These are phyloP conservation scores for Dentipellis fragilis DNA, from an alignment of 768 basidiomycete species.

Conservation along the genomic window DNA sequence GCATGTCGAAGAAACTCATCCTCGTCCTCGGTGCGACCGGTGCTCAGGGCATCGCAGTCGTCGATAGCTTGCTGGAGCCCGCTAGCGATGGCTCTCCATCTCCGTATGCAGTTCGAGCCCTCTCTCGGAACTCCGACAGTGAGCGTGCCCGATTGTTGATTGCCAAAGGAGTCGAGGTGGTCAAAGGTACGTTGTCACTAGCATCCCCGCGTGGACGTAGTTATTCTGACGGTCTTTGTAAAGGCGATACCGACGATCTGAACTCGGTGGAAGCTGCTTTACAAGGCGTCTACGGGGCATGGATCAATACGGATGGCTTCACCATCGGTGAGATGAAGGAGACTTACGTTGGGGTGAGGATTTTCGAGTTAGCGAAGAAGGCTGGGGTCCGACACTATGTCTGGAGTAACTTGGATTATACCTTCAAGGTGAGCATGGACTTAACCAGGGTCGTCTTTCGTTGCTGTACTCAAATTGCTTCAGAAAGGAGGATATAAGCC, in stretches of 20 bases:
- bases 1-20: constrained; percentile 23
- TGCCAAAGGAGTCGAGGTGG: constrained; percentile 24
- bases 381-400: constrained; percentile 25
- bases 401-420: constrained; percentile 30
- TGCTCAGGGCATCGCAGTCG: constrained; percentile 30
- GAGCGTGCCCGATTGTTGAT: constrained; percentile 24
- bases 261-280: not conserved
- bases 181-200: constrained; percentile 20
- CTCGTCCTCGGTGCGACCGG: constrained; percentile 35
- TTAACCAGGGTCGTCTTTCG: not conserved
- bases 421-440: constrained; percentile 20
- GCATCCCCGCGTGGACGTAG: not conserved
- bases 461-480: constrained; percentile 1
- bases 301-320: not conserved
- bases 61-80: constrained; percentile 24
- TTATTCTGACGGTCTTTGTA: not conserved
- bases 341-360: constrained; percentile 26
- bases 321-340: constrained; percentile 18
- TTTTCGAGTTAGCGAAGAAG: constrained; percentile 27
- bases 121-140: constrained; percentile 25
- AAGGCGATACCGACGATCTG: constrained; percentile 5
- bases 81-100: constrained; percentile 26
- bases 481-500: constrained; percentile 12
- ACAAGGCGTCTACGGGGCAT: not conserved
- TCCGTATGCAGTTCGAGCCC: constrained; percentile 29